A percentile compares a stretch with the other conserved stretches of the same genome.
Conservation (phyloP, 2,329 filamentous ascomycete genomes). For the Lasiodiplodia sp. region DNA sequence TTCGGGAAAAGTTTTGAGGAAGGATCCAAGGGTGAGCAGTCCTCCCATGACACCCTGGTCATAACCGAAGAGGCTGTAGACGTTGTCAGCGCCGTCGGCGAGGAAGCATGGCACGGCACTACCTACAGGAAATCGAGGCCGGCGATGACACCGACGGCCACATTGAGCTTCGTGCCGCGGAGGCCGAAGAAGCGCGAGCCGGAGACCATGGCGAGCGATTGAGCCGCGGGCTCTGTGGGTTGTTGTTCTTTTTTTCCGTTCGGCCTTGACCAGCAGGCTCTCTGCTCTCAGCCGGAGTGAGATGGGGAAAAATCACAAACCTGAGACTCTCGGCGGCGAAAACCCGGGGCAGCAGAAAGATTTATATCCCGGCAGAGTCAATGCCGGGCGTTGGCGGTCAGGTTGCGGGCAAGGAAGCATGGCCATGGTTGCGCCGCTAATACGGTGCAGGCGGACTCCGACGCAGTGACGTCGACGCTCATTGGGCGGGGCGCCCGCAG, state of each 20-base stretch:
- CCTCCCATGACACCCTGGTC: slow-evolving; percentile 72
- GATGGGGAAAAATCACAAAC: background rate
- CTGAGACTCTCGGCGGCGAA: background rate
- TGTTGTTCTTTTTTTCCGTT: background rate
- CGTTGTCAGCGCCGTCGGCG: slow-evolving; percentile 4
- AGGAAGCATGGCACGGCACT: background rate
- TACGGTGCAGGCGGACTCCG: background rate
- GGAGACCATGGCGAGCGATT: slow-evolving; percentile 11
- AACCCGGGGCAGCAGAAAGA: slow-evolving; percentile 2
- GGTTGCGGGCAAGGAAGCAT: slow-evolving; percentile 4
- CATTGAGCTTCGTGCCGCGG: slow-evolving; percentile 68
- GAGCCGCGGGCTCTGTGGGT: background rate
- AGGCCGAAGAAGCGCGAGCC: slow-evolving; percentile 66
- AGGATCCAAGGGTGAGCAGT: slow-evolving; percentile 72
- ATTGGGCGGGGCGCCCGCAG: slow-evolving; percentile 9
- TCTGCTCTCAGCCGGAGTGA: background rate
- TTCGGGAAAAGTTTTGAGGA: slow-evolving; percentile 56
- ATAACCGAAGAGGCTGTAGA: slow-evolving; percentile 61
- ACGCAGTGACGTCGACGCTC: slow-evolving; percentile 17
- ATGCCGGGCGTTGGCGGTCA: slow-evolving; percentile 9
- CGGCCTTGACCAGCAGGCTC: slow-evolving; percentile 8
- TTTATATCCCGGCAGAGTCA: slow-evolving; percentile 14
- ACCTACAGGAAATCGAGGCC: slow-evolving; percentile 72
- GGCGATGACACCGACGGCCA: slow-evolving; percentile 73
- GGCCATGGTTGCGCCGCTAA: slow-evolving; percentile 2